Conservation (phyloP, 139 green algal genomes). For the Choricystis sp. region DNA sequence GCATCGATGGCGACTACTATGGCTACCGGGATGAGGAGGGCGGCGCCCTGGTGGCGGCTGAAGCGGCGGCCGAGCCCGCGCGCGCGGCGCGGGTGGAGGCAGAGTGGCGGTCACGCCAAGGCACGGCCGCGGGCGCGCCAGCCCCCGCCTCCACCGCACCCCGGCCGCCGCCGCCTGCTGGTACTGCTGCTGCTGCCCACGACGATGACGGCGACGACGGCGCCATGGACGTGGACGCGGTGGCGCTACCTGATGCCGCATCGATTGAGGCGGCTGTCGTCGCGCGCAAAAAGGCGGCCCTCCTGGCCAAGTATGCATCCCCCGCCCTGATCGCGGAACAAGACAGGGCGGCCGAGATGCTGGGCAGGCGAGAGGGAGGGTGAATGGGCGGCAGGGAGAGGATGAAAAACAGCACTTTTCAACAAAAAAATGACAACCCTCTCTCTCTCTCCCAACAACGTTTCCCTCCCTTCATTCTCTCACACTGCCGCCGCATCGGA, state of each 20-base stretch:
- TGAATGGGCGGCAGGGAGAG: too few relatives aligned
- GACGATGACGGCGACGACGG: slow-evolving; percentile 4
- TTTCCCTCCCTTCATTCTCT: too few relatives aligned
- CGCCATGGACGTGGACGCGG: slow-evolving; percentile 43
- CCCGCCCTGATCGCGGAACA: slow-evolving; percentile 51
- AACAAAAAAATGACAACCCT: too few relatives aligned
- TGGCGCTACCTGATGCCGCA: slow-evolving; percentile 79
- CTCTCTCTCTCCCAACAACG: too few relatives aligned
- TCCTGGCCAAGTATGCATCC: slow-evolving; percentile 72
- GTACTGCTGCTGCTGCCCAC: slow-evolving; percentile 10
- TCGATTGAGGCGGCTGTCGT: slow-evolving; percentile 82
- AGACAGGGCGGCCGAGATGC: slow-evolving; percentile 45
- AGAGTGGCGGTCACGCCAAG: slow-evolving; percentile 44
- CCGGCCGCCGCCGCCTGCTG: slow-evolving; percentile 3
- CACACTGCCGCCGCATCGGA: too few relatives aligned
- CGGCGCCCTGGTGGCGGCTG: slow-evolving; percentile 59
- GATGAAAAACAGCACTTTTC: too few relatives aligned
- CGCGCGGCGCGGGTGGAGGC: slow-evolving; percentile 16
- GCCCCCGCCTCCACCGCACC: slow-evolving; percentile 7
- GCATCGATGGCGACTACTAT: slow-evolving; percentile 93
- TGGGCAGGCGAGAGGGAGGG: slow-evolving; percentile 31
- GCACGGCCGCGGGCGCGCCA: slow-evolving; percentile 43
- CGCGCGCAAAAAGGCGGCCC: slow-evolving; percentile 80
- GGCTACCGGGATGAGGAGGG: slow-evolving; percentile 94
- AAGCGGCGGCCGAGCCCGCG: slow-evolving; percentile 51